These are phyloP conservation scores for Gossypium turneri DNA, from an alignment of 345 rosid genomes.

Conservation along the genomic window DNA sequence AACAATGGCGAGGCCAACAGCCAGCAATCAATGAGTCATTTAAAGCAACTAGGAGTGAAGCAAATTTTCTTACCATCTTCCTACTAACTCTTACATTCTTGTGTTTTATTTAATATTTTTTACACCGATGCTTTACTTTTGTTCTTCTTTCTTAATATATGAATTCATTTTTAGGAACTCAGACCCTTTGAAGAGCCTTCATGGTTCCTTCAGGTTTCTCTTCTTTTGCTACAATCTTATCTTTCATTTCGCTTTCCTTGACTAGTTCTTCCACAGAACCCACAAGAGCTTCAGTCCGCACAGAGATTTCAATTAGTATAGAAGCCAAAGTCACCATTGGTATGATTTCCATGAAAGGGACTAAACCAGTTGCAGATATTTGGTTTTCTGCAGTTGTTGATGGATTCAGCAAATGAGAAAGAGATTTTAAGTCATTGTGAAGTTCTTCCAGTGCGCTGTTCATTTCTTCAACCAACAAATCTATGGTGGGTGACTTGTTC, in stretches of 20 bases:
- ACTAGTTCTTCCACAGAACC: conserved; percentile 35
- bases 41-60: too few species aligned
- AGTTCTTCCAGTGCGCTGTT: conserved; percentile 30
- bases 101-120: too few species aligned
- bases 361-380: too few species aligned
- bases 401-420: conserved; percentile 16
- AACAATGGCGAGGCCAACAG: too few species aligned
- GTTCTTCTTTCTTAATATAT: too few species aligned
- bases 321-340: conserved; percentile 34
- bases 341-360: conserved; percentile 32
- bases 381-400: not conserved
- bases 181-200: conserved; percentile 10
- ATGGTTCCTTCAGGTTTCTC: conserved; percentile 1
- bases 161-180: not conserved
- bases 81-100: too few species aligned
- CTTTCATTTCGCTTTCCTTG: conserved; percentile 17
- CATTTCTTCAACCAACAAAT: conserved; percentile 37
- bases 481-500: conserved; percentile 28
- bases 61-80: too few species aligned
- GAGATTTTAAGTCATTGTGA: conserved; percentile 27
- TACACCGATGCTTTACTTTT: too few species aligned
- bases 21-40: too few species aligned
- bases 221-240: not conserved
- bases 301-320: conserved; percentile 33
- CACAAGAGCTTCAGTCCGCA: conserved; percentile 26